Evolutionary conservation across 2,329 filamentous ascomycete genomes (phyloP).

Genomic region (Alternaria incomplexa): DNA sequence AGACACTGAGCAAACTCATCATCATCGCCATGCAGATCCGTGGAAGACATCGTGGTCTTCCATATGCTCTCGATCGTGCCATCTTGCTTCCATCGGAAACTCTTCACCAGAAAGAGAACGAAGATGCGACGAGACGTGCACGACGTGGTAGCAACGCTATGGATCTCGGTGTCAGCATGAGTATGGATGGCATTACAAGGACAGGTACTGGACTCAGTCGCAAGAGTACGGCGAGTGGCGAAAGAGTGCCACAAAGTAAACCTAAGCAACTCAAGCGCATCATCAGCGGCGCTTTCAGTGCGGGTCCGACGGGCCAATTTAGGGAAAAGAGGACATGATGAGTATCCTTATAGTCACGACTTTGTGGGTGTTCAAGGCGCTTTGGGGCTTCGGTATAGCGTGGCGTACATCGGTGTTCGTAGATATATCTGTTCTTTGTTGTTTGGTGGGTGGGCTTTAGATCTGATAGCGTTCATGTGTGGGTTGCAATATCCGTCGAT

Average conservation of each 20-base stretch:
- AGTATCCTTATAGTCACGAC: background rate
- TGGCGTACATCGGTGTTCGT: background rate
- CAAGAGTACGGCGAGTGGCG: conserved; percentile 20
- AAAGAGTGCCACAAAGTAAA: conserved; percentile 7
- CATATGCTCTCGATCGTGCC: conserved; percentile 72
- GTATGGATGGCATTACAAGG: conserved; percentile 19
- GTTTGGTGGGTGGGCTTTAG: background rate
- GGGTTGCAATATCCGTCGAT: background rate
- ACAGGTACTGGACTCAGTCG: conserved; percentile 29
- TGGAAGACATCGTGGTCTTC: conserved; percentile 68
- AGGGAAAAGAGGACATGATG: conserved; percentile 16
- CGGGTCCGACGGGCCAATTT: conserved; percentile 20
- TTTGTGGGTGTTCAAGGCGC: background rate
- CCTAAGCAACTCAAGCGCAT: conserved; percentile 28
- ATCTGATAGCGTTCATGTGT: background rate
- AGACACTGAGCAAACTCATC: conserved; percentile 69
- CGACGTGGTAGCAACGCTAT: conserved; percentile 33
- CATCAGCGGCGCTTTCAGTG: conserved; percentile 30
- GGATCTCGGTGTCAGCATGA: conserved; percentile 11
- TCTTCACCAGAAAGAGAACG: conserved; percentile 65
- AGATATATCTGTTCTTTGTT: background rate
- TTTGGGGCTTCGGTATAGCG: background rate
- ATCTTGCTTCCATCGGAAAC: conserved; percentile 71
- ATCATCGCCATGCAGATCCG: conserved; percentile 72
- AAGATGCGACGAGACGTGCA: conserved; percentile 55